These are phyloP conservation scores for Carpinus fangiana DNA, from an alignment of 306 rosid genomes.

Conservation along the genomic window DNA sequence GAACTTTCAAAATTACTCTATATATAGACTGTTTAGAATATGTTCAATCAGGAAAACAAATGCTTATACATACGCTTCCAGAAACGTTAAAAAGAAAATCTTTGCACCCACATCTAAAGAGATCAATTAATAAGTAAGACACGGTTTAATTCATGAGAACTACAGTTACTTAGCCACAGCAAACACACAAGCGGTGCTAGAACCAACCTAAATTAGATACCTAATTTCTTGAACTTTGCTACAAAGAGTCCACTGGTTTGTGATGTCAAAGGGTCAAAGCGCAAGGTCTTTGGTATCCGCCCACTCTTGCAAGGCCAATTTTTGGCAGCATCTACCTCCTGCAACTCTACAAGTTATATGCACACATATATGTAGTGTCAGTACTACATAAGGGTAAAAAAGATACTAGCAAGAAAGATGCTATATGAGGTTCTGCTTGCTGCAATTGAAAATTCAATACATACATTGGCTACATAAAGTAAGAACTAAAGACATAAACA, in stretches of 20 bases:
- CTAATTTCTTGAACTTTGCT: constrained; percentile 59
- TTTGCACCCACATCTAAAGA: too few species aligned
- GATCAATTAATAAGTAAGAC: too few species aligned
- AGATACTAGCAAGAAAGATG: background rate
- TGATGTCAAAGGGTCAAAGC: constrained; percentile 75
- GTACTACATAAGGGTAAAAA: constrained; percentile 10
- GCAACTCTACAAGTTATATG: constrained; percentile 47
- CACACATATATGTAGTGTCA: background rate
- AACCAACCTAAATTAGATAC: constrained; percentile 22
- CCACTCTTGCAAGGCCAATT: constrained; percentile 89
- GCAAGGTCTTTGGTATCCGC: constrained; percentile 50
- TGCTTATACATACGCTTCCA: too few species aligned
- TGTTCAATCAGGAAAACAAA: too few species aligned
- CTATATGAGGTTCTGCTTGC: background rate
- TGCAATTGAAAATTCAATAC: constrained; percentile 7
- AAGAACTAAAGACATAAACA: constrained; percentile 2
- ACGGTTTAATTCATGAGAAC: too few species aligned
- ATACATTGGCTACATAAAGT: background rate
- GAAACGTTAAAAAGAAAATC: too few species aligned
- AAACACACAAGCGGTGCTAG: too few species aligned
- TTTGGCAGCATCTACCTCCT: constrained; percentile 54
- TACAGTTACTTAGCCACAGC: too few species aligned
- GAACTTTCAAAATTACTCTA: too few species aligned
- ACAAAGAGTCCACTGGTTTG: constrained; percentile 86
- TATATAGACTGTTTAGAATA: too few species aligned